Evolutionary conservation across 192 early-diverging fungal genomes (phyloP).

Genomic region (Powellomyces hirtus): DNA sequence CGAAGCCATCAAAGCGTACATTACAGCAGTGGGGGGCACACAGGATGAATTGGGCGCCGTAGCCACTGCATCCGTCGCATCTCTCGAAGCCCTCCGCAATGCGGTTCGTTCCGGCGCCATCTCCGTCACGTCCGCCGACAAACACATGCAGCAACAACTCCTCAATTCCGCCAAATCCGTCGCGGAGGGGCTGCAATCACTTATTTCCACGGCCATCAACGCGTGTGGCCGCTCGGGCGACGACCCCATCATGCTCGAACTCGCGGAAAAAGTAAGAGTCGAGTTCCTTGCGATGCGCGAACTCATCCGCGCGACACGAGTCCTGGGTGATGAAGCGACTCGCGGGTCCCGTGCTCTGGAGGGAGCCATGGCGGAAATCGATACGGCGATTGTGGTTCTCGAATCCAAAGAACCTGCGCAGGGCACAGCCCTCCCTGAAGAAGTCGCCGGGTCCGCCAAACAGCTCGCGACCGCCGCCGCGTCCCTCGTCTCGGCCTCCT

Average conservation of each 20-base stretch:
- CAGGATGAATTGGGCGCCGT: conserved; percentile 48
- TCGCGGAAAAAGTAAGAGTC: conserved; percentile 37
- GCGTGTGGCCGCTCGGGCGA: conserved; percentile 30
- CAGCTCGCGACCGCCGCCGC: conserved; percentile 47
- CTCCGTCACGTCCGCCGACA: conserved; percentile 51
- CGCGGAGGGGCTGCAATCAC: conserved; percentile 36
- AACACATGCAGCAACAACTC: conserved; percentile 56
- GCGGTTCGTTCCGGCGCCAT: conserved; percentile 38
- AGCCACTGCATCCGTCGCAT: conserved; percentile 21
- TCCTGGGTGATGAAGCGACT: conserved; percentile 47
- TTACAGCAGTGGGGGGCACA: conserved; percentile 25
- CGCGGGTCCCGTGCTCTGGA: conserved; percentile 42
- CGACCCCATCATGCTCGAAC: conserved; percentile 21
- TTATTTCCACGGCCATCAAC: conserved; percentile 34
- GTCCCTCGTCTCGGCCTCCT: conserved; percentile 33
- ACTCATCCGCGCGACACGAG: conserved; percentile 42
- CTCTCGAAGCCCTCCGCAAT: conserved; percentile 32
- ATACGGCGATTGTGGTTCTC: conserved; percentile 26
- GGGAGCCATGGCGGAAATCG: conserved; percentile 38
- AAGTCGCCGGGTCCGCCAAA: conserved; percentile 52
- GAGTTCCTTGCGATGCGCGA: conserved; percentile 39
- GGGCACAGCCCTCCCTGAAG: conserved; percentile 56
- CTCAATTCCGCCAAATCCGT: conserved; percentile 41
- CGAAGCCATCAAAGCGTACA: conserved; percentile 47
- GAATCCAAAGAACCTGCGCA: conserved; percentile 34